Evolutionary conservation across 495 filamentous ascomycete species (phyloP).

Genomic region (Daldinia loculata): DNA sequence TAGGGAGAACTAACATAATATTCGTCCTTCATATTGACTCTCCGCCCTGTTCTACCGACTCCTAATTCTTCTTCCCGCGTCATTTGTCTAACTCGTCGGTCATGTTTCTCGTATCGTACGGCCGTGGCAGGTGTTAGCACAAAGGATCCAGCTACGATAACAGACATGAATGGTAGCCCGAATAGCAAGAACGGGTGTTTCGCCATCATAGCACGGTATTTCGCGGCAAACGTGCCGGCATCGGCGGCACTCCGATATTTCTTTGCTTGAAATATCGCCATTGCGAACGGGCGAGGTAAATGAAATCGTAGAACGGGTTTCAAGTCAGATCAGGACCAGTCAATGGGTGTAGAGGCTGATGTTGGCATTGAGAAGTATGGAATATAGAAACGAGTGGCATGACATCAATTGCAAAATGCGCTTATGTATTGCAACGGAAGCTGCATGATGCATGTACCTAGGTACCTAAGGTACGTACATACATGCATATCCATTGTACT

Average conservation of each 20-base stretch:
- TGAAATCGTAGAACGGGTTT: neutral
- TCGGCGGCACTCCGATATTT: slow-evolving; percentile 70
- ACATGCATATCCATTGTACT: neutral
- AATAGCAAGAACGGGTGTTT: slow-evolving; percentile 92
- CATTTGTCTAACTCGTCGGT: slow-evolving; percentile 83
- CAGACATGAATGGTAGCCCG: slow-evolving; percentile 89
- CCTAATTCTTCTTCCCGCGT: slow-evolving; percentile 86
- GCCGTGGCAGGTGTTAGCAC: slow-evolving; percentile 93
- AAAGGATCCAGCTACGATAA: slow-evolving; percentile 95
- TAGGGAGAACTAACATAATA: slow-evolving; percentile 78
- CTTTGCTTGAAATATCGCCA: slow-evolving; percentile 78
- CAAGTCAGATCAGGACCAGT: no score
- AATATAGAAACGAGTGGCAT: neutral
- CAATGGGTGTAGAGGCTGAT: neutral
- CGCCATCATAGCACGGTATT: slow-evolving; percentile 74
- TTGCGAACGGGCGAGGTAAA: slow-evolving; percentile 43
- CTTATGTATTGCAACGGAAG: neutral
- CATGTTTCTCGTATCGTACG: slow-evolving; percentile 89
- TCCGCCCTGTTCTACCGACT: slow-evolving; percentile 72
- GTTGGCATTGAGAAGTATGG: neutral
- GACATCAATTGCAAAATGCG: neutral
- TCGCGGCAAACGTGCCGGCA: slow-evolving; percentile 71
- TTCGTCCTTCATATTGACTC: slow-evolving; percentile 84
- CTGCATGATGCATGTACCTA: neutral
- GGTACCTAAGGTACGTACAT: neutral